Conservation (phyloP, 345 rosid genomes). For the Eutrema yunnanense region DNA sequence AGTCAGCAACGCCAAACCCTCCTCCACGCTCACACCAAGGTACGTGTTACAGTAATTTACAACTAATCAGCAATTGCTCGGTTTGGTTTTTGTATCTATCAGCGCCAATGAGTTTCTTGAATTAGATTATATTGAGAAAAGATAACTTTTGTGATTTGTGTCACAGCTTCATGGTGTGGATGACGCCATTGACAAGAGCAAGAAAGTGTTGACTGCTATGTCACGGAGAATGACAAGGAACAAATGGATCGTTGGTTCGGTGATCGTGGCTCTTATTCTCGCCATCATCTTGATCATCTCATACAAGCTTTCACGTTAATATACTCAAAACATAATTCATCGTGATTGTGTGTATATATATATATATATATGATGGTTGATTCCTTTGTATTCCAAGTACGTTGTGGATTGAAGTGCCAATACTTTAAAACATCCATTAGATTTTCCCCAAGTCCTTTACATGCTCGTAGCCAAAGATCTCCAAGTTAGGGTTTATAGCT, state of each 20-base stretch:
- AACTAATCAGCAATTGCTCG: no score
- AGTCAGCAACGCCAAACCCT: conserved; percentile 89
- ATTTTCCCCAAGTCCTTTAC: no score
- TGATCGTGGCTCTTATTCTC: conserved; percentile 59
- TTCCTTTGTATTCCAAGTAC: conserved; percentile 10
- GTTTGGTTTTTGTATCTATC: neutral
- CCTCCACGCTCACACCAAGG: conserved; percentile 75
- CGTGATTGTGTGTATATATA: neutral
- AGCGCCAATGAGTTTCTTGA: neutral
- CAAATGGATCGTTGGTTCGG: conserved; percentile 61
- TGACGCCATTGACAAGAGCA: conserved; percentile 82
- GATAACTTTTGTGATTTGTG: neutral
- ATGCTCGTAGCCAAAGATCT: no score
- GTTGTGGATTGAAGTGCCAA: conserved; percentile 2
- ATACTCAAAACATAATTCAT: neutral
- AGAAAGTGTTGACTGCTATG: conserved; percentile 62
- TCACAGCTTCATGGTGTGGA: conserved; percentile 79
- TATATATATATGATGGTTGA: neutral
- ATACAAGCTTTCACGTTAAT: conserved; percentile 49
- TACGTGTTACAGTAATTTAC: neutral
- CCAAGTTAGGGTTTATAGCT: no score
- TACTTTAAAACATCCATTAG: no score
- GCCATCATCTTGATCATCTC: conserved; percentile 57
- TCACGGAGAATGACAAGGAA: conserved; percentile 73
- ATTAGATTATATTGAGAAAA: neutral